Base-by-base conservation (phyloP, 2,329 filamentous ascomycete species). In the Pyrenophora teres region DNA sequence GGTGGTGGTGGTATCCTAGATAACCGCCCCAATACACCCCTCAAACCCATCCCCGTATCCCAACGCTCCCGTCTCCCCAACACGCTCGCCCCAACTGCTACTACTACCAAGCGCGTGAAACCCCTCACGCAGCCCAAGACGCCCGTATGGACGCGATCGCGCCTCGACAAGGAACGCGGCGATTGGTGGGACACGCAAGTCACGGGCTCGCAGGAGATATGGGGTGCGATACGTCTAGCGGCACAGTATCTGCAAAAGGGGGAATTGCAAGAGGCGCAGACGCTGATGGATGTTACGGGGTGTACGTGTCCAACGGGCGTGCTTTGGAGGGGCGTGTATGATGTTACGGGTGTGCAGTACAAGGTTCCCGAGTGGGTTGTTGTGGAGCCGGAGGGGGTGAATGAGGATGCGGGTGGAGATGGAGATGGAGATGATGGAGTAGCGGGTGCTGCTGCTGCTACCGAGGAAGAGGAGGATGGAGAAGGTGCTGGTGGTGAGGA, bases 141-240 rank as follows among this genome's bases (percentile, higher is more conserved):
- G 27, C 37, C 47, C 19, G 50, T 46, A 18, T 74, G 68, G 69
- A 92, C 89, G 1, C 84, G 82, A n/a, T 68, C 75, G 13, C 78
- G 87, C 46, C 78, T 96, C 2, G 83, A 85, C 52, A 80, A 80
- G 27, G 90, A 96, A 75, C 83, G 93, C 41, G 77, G 76, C 41
- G 91, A 91, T 56, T 97, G 95, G 79, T 97, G 96, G 74, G 92
- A 97, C 55, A 97, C 92, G 1, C 80, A 91, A 40, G 90, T 95
- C 13, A 89, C 88, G 0, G 91, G 91, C 2, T 81, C 85, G 3
- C 67, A 81, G 4, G 90, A 96, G 72, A 82, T 94, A 21, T 97
- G 93, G 93, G 84, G 84, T 62, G 87, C 89, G 0, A 73, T 97
- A 12, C 81, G 82, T 39, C 78, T 85, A 1, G 88, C 87, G 0